A percentile compares a stretch with the other conserved stretches of the same genome.
Evolutionary conservation across 2,329 filamentous ascomycete species (phyloP).

Genomic region (Alternaria tenuissima): DNA sequence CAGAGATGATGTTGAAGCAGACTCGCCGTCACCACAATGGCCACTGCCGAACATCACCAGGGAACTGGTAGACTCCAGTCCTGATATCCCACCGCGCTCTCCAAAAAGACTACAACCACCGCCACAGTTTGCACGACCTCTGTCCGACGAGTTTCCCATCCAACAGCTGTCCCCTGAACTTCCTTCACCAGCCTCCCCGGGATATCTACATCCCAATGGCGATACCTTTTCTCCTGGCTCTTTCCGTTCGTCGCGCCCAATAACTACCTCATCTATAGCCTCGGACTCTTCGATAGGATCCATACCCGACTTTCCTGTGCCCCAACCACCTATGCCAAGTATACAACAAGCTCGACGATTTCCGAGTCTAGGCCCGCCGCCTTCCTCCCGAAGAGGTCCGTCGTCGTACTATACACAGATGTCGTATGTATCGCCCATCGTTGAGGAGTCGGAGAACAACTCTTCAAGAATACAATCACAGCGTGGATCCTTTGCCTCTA

Average conservation of each 20-base stretch:
- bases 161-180: constrained; percentile 40
- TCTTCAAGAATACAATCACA: constrained; percentile 53
- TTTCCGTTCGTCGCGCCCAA: constrained; percentile 41
- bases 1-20: constrained; percentile 22
- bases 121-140: constrained; percentile 53
- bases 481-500: constrained; percentile 58
- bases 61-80: constrained; percentile 36
- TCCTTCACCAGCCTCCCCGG: constrained; percentile 28
- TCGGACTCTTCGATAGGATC: constrained; percentile 53
- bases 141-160: constrained; percentile 45
- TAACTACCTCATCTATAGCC: constrained; percentile 49
- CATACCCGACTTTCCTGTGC: constrained; percentile 54
- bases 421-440: constrained; percentile 59
- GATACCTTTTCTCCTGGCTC: constrained; percentile 46
- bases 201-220: constrained; percentile 40
- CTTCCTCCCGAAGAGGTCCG: constrained; percentile 57
- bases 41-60: constrained; percentile 52
- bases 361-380: constrained; percentile 58
- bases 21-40: constrained; percentile 56
- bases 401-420: constrained; percentile 59
- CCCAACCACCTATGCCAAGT: constrained; percentile 43
- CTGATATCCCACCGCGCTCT: constrained; percentile 29
- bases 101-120: constrained; percentile 51
- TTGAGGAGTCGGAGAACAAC: constrained; percentile 58
- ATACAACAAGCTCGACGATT: constrained; percentile 49